These are phyloP conservation scores for Penicillium sp. DNA, from an alignment of 2,329 filamentous ascomycete genomes.

Conservation along the genomic window DNA sequence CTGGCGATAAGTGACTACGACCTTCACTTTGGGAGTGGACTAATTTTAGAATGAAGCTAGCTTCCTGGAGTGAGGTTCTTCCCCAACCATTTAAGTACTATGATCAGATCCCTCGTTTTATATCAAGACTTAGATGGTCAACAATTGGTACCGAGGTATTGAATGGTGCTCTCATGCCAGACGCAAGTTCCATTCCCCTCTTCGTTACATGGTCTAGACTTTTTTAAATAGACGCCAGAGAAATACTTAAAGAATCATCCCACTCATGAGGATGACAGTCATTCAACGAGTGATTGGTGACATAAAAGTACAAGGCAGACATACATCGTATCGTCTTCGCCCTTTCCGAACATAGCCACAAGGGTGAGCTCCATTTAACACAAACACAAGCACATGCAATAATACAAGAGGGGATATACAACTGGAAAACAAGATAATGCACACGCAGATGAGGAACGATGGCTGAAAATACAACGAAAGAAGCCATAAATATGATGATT, in stretches of 20 bases:
- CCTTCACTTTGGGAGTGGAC: too few relatives aligned
- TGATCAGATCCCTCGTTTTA: too few relatives aligned
- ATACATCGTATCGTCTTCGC: not conserved
- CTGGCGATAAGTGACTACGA: too few relatives aligned
- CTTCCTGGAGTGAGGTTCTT: too few relatives aligned
- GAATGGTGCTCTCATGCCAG: too few relatives aligned
- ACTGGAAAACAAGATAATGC: slow-evolving; percentile 6
- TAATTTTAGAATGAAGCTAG: too few relatives aligned
- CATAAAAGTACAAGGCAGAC: slow-evolving; percentile 10
- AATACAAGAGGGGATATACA: slow-evolving; percentile 20
- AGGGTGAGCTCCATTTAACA: slow-evolving; percentile 1
- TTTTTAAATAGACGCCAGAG: not conserved
- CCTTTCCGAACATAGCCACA: not conserved
- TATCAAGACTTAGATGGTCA: too few relatives aligned
- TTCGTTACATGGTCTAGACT: too few relatives aligned
- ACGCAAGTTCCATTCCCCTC: too few relatives aligned
- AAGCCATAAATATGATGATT: not conserved
- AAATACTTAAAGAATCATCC: slow-evolving; percentile 14
- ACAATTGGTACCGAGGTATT: too few relatives aligned
- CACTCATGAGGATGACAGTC: not conserved
- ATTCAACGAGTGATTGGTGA: not conserved
- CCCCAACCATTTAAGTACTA: too few relatives aligned
- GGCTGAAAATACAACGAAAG: not conserved
- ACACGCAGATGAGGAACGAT: not conserved
- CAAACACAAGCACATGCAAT: slow-evolving; percentile 13